phyloP scores from a whole-genome alignment of 1,284 basidiomycete species.

The Crepidotus sp. region DNA sequence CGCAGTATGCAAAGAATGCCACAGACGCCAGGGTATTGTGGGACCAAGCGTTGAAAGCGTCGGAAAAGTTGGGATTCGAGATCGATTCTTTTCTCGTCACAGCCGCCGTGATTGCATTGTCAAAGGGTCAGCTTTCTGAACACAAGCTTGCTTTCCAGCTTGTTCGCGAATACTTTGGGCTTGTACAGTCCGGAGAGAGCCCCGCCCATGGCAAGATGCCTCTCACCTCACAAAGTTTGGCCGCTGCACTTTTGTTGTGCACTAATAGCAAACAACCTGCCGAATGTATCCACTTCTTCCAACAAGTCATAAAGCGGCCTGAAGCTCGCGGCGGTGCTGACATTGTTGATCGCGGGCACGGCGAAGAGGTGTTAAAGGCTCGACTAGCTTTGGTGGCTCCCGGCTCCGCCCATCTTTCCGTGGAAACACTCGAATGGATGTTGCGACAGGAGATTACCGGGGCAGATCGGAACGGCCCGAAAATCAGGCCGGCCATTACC shows the following conservation, averaged over 20 bases:
- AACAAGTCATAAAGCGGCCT: slow-evolving; percentile 41
- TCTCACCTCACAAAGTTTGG: slow-evolving; percentile 40
- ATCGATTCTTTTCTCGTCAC: slow-evolving; percentile 46
- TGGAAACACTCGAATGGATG: slow-evolving; percentile 58
- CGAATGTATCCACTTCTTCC: slow-evolving; percentile 45
- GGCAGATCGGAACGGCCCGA: slow-evolving; percentile 26
- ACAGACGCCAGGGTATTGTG: slow-evolving; percentile 60
- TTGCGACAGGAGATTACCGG: slow-evolving; percentile 38
- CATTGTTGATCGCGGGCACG: slow-evolving; percentile 42
- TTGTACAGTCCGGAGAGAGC: slow-evolving; percentile 38
- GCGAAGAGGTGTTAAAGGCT: slow-evolving; percentile 51
- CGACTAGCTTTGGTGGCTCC: slow-evolving; percentile 35
- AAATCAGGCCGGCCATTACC: slow-evolving; percentile 38
- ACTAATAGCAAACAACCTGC: slow-evolving; percentile 36
- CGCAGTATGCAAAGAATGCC: slow-evolving; percentile 27
- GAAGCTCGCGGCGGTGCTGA: slow-evolving; percentile 27
- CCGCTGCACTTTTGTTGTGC: slow-evolving; percentile 48
- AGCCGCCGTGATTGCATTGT: slow-evolving; percentile 42
- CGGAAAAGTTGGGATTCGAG: slow-evolving; percentile 35
- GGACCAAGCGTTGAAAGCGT: slow-evolving; percentile 47
- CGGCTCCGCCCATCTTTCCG: slow-evolving; percentile 33
- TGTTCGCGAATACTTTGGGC: slow-evolving; percentile 51
- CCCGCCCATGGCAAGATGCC: slow-evolving; percentile 29
- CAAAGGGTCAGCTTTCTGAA: slow-evolving; percentile 46
- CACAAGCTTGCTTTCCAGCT: slow-evolving; percentile 57